Conservation (phyloP, 2,329 filamentous ascomycete genomes). For the Penicillium sp. region DNA sequence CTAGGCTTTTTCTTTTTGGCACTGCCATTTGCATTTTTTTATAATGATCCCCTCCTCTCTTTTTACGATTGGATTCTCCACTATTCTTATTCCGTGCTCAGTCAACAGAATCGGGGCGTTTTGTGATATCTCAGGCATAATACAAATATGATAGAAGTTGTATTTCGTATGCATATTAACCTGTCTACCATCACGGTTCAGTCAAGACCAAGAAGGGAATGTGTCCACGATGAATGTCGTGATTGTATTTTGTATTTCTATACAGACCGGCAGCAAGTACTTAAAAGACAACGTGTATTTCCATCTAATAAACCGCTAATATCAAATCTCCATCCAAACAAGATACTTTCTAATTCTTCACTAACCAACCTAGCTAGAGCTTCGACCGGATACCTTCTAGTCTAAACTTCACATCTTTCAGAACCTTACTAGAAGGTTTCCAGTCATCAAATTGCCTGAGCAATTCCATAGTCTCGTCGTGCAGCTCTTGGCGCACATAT, state of each 20-base stretch:
- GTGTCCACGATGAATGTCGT: background rate
- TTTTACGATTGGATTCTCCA: background rate
- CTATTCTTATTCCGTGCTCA: background rate
- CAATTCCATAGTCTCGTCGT: slow-evolving; percentile 72
- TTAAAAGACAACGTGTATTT: background rate
- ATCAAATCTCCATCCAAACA: background rate
- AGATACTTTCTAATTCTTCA: background rate
- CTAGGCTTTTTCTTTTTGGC: background rate
- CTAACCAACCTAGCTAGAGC: slow-evolving; percentile 50
- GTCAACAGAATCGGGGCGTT: background rate
- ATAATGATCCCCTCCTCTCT: background rate
- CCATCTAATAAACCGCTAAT: background rate
- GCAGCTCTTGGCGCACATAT: slow-evolving; percentile 77
- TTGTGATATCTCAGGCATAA: background rate
- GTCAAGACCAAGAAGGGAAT: background rate
- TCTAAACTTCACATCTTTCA: slow-evolving; percentile 95
- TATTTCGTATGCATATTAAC: too few species aligned
- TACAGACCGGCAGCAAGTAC: background rate
- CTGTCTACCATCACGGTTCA: background rate
- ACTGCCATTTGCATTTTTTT: background rate
- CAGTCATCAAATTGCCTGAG: slow-evolving; percentile 89
- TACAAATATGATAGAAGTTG: background rate
- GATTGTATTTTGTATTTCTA: background rate
- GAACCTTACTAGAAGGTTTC: slow-evolving; percentile 82
- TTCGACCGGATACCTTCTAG: slow-evolving; percentile 89